Evolutionary conservation across 495 filamentous ascomycete species (phyloP).

Genomic region (Xylaria venustula): DNA sequence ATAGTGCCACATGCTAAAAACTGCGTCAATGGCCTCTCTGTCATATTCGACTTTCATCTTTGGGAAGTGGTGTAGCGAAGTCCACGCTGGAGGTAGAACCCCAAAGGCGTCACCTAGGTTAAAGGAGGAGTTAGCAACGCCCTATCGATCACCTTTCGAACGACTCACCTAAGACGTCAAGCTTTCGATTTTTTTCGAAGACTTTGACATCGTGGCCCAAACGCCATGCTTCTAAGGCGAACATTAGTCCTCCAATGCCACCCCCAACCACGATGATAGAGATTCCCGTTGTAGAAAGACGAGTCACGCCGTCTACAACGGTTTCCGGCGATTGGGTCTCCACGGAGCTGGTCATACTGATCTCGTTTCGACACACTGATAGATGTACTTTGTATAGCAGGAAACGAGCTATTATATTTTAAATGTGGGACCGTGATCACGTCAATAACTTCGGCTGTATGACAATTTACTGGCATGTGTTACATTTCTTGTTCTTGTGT

Average conservation of each 20-base stretch:
- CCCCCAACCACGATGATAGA: conserved; percentile 6
- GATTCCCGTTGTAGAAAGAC: conserved; percentile 2
- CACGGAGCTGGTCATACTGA: background rate
- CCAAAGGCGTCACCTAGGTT: conserved; percentile 6
- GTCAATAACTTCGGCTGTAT: no score
- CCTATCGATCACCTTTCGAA: background rate
- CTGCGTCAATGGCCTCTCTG: background rate
- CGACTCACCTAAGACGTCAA: background rate
- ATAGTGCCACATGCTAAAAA: background rate
- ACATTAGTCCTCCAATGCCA: background rate
- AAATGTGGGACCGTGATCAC: no score
- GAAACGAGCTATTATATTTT: no score
- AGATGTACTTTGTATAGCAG: background rate
- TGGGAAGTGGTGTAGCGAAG: conserved; percentile 8
- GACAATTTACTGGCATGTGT: background rate
- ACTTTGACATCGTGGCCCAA: background rate
- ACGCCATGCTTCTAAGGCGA: conserved; percentile 6
- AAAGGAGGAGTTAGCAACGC: background rate
- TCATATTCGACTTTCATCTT: conserved; percentile 10
- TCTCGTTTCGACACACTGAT: background rate
- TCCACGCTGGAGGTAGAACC: conserved; percentile 3
- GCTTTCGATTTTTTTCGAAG: background rate
- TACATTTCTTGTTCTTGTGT: background rate
- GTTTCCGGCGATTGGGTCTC: background rate
- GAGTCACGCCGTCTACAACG: background rate